Conservation (phyloP, 2,329 filamentous ascomycete species). For the Phyllosticta citriasiana region DNA sequence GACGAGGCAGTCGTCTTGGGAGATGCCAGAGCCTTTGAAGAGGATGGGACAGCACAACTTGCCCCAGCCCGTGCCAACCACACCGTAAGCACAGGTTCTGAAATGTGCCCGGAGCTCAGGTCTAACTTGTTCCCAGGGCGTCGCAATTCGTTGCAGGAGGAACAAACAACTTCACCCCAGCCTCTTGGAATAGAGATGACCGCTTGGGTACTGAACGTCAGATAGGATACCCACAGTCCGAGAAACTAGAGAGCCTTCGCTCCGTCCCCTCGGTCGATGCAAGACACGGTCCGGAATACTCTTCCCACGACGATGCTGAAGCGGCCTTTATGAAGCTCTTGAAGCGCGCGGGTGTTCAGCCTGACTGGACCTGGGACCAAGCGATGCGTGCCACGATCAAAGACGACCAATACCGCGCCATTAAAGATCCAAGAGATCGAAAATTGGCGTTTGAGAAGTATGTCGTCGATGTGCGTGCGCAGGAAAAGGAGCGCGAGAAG, state of each 20-base stretch:
- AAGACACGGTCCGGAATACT: constrained; percentile 42
- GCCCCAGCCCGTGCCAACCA: constrained; percentile 19
- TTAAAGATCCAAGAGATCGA: constrained; percentile 86
- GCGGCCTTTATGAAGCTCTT: constrained; percentile 87
- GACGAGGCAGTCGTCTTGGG: constrained; percentile 88
- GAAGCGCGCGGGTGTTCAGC: constrained; percentile 72
- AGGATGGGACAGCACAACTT: constrained; percentile 44
- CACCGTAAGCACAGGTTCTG: constrained; percentile 37
- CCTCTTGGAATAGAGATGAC: constrained; percentile 13
- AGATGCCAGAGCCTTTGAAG: constrained; percentile 59
- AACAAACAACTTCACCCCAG: constrained; percentile 30
- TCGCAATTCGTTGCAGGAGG: constrained; percentile 52
- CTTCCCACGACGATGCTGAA: constrained; percentile 75
- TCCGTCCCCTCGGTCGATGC: constrained; percentile 28
- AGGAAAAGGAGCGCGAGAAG: constrained; percentile 91
- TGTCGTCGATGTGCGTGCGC: constrained; percentile 74
- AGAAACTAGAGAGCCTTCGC: constrained; percentile 7
- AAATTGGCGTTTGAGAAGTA: constrained; percentile 92
- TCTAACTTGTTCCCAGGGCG: constrained; percentile 21
- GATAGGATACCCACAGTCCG: constrained; percentile 29
- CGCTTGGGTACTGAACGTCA: constrained; percentile 38
- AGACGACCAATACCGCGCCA: constrained; percentile 83
- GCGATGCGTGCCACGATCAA: constrained; percentile 76
- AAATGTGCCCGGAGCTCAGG: not conserved
- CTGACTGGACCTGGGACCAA: constrained; percentile 90